Base-by-base conservation (phyloP, 164 flowering plant species). In the Annona squamosa region DNA sequence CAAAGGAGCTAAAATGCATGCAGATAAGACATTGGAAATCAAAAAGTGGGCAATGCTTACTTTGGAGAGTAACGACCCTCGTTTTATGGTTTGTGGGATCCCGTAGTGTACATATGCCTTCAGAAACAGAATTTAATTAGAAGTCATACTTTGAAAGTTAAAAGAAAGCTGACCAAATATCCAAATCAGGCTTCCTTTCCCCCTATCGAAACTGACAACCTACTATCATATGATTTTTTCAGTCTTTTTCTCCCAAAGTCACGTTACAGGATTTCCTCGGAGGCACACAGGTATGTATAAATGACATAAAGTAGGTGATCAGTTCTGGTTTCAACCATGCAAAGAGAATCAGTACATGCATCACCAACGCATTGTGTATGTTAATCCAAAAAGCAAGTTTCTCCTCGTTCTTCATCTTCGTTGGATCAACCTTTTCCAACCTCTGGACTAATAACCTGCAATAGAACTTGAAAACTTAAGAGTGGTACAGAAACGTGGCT, bases 331-430 rank as follows among this genome's bases (percentile, higher is more conserved):
- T 26, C 41, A 46, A 69, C 4, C 45, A 44, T 3, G 3, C 62
- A 63, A 1, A 44, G 42, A 47, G 52, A 71, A 46, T n/a, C 71
- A 74, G 81, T 91, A 95, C 99, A 87, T 93, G 99, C 99, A 95
- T 95, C 87, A 92, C 93, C 80, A 95, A 80, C 10, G 98, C 89
- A 81, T 95, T 93, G 77, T 95, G 99, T 76, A 91, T 78, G 72
- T 95, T 95, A 73, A 93, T 89, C 99, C 99, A 95, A 78, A 95
- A 95, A 42, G 99, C 97, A 69, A 95, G 85, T 87, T 89, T 93
- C 84, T 95, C 98, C 75, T 87, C 94, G 41, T 87, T 90, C 47
- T 81, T 88, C 93, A 93, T 73, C 77, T 85, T 90, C 77, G 82
- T 82, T 2, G 86, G 92, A 81, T 95, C 86, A 67, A 93, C 82